A percentile compares a stretch with the other conserved stretches of the same genome.
Evolutionary conservation across 2,329 filamentous ascomycete species (phyloP).

Genomic region (Hymenoscyphus fructigenus): DNA sequence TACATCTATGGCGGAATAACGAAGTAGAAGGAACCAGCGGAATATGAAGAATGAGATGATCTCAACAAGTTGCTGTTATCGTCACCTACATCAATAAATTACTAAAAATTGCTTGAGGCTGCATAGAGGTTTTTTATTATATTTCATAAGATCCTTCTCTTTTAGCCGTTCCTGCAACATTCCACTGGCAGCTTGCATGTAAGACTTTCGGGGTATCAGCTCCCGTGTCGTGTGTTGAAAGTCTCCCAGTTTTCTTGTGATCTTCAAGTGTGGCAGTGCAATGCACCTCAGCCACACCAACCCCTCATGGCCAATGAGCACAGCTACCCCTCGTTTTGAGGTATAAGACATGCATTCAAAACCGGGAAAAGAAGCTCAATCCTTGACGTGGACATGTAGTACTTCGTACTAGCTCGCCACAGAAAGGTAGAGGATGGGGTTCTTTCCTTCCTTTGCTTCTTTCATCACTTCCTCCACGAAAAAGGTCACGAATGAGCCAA

Average conservation of each 20-base stretch:
- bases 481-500: background rate
- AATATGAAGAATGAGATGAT: background rate
- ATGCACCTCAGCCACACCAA: slow-evolving; percentile 18
- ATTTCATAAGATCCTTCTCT: background rate
- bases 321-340: background rate
- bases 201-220: too few relatives aligned
- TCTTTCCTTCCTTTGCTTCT: background rate
- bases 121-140: background rate
- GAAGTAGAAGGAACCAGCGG: background rate
- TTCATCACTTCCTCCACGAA: too few relatives aligned
- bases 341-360: slow-evolving; percentile 16
- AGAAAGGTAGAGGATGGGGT: background rate
- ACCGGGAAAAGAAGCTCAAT: slow-evolving; percentile 16
- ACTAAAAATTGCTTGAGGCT: background rate
- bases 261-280: slow-evolving; percentile 23
- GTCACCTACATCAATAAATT: background rate
- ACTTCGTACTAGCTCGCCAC: background rate
- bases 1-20: background rate
- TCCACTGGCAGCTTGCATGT: too few relatives aligned
- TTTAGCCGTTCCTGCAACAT: background rate
- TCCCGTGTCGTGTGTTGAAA: too few relatives aligned
- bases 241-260: background rate
- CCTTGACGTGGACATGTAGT: slow-evolving; percentile 12
- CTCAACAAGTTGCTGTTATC: too few relatives aligned
- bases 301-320: background rate